Conservation (phyloP, 495 filamentous ascomycete genomes). For the Lindgomyces ingoldianus region DNA sequence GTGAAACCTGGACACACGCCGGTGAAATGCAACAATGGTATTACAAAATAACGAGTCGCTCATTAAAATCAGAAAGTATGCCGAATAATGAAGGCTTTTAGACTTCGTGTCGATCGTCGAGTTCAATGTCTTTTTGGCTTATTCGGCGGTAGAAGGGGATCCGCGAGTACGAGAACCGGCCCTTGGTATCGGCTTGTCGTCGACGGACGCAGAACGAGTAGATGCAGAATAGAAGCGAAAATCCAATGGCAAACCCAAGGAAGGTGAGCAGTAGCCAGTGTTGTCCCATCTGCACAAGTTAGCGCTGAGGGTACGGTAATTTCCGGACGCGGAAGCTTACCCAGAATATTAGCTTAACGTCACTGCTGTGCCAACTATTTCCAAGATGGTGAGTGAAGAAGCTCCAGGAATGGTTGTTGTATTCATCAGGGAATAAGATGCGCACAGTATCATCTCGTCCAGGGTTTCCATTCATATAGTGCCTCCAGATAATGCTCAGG, state of each 20-base stretch:
- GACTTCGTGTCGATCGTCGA: conserved; percentile 42
- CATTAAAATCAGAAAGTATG: conserved; percentile 28
- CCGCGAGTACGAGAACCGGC: conserved; percentile 13
- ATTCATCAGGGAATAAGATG: conserved; percentile 66
- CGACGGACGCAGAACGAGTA: conserved; percentile 51
- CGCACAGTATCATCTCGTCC: conserved; percentile 43
- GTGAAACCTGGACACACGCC: not conserved
- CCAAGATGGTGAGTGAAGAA: conserved; percentile 77
- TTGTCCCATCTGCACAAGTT: conserved; percentile 57
- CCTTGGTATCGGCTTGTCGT: conserved; percentile 21
- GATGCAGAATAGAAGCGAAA: conserved; percentile 56
- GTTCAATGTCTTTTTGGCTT: conserved; percentile 40
- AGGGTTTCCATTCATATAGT: conserved; percentile 36
- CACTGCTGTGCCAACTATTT: conserved; percentile 74
- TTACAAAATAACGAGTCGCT: conserved; percentile 25
- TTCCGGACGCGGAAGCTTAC: not conserved
- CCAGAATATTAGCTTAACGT: conserved; percentile 76
- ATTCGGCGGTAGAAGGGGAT: conserved; percentile 41
- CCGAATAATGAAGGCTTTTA: conserved; percentile 11
- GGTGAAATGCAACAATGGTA: conserved; percentile 26
- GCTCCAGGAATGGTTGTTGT: conserved; percentile 69
- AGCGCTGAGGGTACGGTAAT: not conserved
- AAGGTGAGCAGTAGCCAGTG: conserved; percentile 74
- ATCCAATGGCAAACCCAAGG: conserved; percentile 61
- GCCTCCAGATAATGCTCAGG: conserved; percentile 74